Evolutionary conservation across 768 basidiomycete genomes (phyloP), one percentile per base, ranked within the genome.

Genomic region (Cystofilobasidium capitatum): DNA sequence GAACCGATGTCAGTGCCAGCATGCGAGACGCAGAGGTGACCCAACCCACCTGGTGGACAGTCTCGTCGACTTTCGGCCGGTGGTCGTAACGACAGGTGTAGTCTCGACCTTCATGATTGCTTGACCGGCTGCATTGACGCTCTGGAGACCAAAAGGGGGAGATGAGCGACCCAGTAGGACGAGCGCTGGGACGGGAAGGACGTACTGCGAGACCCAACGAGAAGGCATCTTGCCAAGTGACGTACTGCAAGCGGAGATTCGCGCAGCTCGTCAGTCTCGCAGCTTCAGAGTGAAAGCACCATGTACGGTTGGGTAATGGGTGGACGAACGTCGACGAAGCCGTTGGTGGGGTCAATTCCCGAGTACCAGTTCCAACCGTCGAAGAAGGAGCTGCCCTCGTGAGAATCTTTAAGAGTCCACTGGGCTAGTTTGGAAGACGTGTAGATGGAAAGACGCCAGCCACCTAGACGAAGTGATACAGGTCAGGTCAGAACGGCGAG

Each of bases 51-150:
- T 31, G 37, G 64, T 44, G 8, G 40, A 17, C 22, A 65, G 58
- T 7, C 64, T 39, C 0, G 26, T 36, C 17, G 51, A 57, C 40
- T 58, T 65, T n/a, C 64, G 55, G 33, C 64, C 64, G 40, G 42
- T 33, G 33, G 17, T 5, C 4, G 55, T 16, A 0, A 65, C 42
- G n/a, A 58, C 57, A 3, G 40, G 57, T 12, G 64, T 65, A 17
- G 22, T 37, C 35, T 65, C 64, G 16, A 65, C 57, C 44, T 65
- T 65, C 64, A 65, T 65, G 31, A 65, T n/a, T 0, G 64, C 64
- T 17, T 26, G 51, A 13, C 64, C 64, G 14, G 55, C 29, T 22
- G 64, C 44, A 20, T 40, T 33, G 57, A 58, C 35, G 42, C 35
- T 58, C 14, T 42, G 42, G 22, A 65, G 44, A 31, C 10, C 5